phyloP scores from a whole-genome alignment of 1,284 basidiomycete species.

The Ustilago sp. region DNA sequence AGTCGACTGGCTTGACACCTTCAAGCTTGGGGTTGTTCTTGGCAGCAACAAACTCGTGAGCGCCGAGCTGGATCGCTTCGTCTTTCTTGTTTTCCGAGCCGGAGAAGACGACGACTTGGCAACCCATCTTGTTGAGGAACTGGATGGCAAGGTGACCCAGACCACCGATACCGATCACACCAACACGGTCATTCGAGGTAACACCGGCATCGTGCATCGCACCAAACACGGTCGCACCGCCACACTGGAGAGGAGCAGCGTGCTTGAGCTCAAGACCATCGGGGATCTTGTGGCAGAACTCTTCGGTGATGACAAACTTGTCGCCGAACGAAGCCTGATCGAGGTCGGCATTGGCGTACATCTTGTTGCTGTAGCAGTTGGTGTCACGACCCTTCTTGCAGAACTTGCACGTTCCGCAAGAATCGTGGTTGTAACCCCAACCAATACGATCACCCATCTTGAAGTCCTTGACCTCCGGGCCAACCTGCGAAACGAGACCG shows the following conservation, averaged over 20 bases:
- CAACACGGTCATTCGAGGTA: slow-evolving; percentile 41
- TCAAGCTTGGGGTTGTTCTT: slow-evolving; percentile 61
- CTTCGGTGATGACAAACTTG: slow-evolving; percentile 58
- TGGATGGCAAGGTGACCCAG: slow-evolving; percentile 58
- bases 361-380: slow-evolving; percentile 56
- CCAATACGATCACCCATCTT: slow-evolving; percentile 65
- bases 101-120: slow-evolving; percentile 57
- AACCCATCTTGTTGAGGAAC: slow-evolving; percentile 57
- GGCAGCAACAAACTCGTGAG: slow-evolving; percentile 59
- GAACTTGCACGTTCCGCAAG: slow-evolving; percentile 61
- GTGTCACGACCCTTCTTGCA: slow-evolving; percentile 62
- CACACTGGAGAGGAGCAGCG: slow-evolving; percentile 61
- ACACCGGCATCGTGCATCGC: slow-evolving; percentile 50
- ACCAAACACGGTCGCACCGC: slow-evolving; percentile 57
- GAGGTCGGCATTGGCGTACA: slow-evolving; percentile 57
- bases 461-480: slow-evolving; percentile 49
- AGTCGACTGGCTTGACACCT: slow-evolving; percentile 59
- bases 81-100: slow-evolving; percentile 57
- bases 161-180: slow-evolving; percentile 55
- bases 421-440: slow-evolving; percentile 65
- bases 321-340: slow-evolving; percentile 65
- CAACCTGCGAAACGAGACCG: slow-evolving; percentile 63
- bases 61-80: slow-evolving; percentile 57
- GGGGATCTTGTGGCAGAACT: slow-evolving; percentile 63
- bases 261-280: slow-evolving; percentile 56